Evolutionary conservation across 805 yeast genomes (phyloP), one percentile per base, ranked within the genome.

Genomic region (Danielia oregonensis): DNA sequence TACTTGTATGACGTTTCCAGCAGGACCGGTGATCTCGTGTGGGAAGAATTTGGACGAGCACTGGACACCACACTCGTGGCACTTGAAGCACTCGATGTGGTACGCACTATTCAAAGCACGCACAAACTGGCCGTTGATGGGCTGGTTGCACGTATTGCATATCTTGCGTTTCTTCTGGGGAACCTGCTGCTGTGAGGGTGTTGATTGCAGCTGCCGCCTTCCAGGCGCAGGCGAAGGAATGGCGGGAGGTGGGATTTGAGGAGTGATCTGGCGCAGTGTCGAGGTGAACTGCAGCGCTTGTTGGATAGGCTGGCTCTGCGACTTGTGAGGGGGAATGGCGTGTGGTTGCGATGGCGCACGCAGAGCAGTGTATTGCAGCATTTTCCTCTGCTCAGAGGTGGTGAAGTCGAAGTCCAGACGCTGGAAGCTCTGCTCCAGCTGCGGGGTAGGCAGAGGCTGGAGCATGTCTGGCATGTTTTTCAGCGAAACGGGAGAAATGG

Each of bases 1-100:
- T n/a, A 68, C 72, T 36, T 58, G 66, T 3, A 29, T 28, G 16
- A 42, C 42, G 3, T 30, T 14, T 5, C 49, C 54, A 7, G 51
- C 43, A 3, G 36, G 32, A 9, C 63, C 63, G 2, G 52, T 44
- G 12, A 55, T 29, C 37, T 84, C 91, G 37, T 72, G 77, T 0
- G 97, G 95, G 58, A 93, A 93, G 54, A 89, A 93, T 56, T 88
- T 88, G 13, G 88, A 73, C 11, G 93, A 80, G 48, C 96, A 86
- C 35, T 77, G 82, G 15, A 69, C 69, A 4, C 82, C 82, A 65
- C 99, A 93, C 54, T 86, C 95, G 46, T 76, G 68, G 55, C 97
- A 91, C 5, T 78, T 69, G 59, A 91, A 89, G 61, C 97, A 91
- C 22, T 84, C 82, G 21, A 89, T 82, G 57, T 91, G 97, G 54